phyloP scores from a whole-genome alignment of 208 protist species.

The Leishmania aethiopica region DNA sequence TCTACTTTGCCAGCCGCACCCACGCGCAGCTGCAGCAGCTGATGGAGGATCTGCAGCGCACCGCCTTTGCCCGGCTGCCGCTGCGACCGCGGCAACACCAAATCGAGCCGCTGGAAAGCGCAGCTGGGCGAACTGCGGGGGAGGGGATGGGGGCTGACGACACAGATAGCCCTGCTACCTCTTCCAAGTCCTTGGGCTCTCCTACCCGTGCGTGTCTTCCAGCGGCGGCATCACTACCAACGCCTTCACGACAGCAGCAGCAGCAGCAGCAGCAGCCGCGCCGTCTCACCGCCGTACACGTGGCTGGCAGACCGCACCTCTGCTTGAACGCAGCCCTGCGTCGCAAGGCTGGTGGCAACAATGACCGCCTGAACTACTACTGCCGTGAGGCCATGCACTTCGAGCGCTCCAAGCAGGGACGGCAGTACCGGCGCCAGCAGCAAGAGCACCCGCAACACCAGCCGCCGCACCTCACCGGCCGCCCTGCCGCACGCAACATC shows the following conservation, averaged over 20 bases:
- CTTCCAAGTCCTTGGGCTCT: not conserved
- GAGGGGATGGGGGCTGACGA: too few species aligned
- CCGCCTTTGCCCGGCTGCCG: constrained; percentile 66
- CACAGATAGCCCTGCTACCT: not conserved
- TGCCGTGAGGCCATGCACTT: constrained; percentile 91
- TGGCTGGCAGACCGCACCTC: constrained; percentile 90
- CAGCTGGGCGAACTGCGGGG: not conserved
- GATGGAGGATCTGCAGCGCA: constrained; percentile 87
- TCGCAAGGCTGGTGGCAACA: constrained; percentile 23
- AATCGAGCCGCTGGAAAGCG: not conserved
- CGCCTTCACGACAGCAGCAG: constrained; percentile 2
- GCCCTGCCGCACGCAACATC: not conserved
- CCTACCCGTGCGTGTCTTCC: not conserved
- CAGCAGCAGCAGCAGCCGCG: constrained; percentile 17
- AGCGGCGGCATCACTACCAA: not conserved
- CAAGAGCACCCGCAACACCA: constrained; percentile 2
- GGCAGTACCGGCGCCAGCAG: constrained; percentile 29
- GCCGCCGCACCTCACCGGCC: not conserved
- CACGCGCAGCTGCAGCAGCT: constrained; percentile 96
- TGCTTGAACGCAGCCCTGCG: constrained; percentile 86
- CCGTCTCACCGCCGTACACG: constrained; percentile 70
- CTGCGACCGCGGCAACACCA: constrained; percentile 15
- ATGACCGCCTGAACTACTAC: constrained; percentile 88
- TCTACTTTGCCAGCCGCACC: constrained; percentile 95
- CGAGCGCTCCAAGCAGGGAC: constrained; percentile 57